Conservation (phyloP, 1,284 basidiomycete species). For the Sanghuangporus baumii region DNA sequence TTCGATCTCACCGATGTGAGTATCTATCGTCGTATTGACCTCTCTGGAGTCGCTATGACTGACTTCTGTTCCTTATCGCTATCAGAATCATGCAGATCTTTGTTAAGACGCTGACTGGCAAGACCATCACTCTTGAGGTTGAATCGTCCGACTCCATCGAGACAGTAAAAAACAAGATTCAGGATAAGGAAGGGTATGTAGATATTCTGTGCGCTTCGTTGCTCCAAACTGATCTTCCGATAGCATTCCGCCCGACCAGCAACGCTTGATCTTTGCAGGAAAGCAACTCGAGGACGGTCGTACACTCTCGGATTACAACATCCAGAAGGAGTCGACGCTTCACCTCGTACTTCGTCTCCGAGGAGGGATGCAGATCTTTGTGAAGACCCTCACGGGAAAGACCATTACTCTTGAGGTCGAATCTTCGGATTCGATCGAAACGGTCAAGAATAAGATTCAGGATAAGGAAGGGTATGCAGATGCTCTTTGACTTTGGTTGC, state of each 20-base stretch:
- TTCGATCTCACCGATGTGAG: conserved; percentile 42
- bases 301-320: conserved; percentile 36
- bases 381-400: conserved; percentile 41
- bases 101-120: conserved; percentile 86
- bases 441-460: conserved; percentile 45
- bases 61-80: conserved; percentile 52
- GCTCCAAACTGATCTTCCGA: not conserved
- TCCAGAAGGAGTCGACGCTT: conserved; percentile 52
- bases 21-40: conserved; percentile 27
- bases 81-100: conserved; percentile 90
- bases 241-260: conserved; percentile 44
- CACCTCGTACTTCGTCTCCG: conserved; percentile 45
- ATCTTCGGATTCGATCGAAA: conserved; percentile 51
- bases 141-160: conserved; percentile 74
- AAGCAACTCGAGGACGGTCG: conserved; percentile 54
- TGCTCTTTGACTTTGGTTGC: not conserved
- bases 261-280: conserved; percentile 51
- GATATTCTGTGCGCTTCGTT: not conserved
- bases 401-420: conserved; percentile 44
- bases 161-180: conserved; percentile 69
- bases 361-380: conserved; percentile 41
- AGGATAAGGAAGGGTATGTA: conserved; percentile 66
- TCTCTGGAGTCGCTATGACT: conserved; percentile 34
- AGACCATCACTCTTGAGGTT: conserved; percentile 93
- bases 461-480: conserved; percentile 33